phyloP scores from a whole-genome alignment of 352 stramenopile species.

The Lagenidium sp. region DNA sequence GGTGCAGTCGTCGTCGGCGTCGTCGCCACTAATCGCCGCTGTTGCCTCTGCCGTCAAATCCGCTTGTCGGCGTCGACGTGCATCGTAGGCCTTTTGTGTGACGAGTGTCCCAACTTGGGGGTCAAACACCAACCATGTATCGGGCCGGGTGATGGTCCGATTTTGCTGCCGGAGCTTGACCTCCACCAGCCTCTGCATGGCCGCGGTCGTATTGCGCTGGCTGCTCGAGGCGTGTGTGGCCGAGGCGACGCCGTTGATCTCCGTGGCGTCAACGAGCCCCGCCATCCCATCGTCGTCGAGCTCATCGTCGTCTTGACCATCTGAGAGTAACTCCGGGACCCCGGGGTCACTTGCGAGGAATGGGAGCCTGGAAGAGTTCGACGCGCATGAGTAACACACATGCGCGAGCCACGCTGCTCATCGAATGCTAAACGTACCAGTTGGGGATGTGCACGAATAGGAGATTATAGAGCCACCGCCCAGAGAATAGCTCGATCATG shows the following conservation, averaged over 20 bases:
- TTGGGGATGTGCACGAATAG: slow-evolving; percentile 34
- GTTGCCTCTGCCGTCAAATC: not conserved
- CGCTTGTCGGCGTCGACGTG: slow-evolving; percentile 4
- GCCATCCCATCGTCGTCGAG: slow-evolving; percentile 7
- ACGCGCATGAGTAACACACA: too few relatives aligned
- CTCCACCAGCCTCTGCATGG: slow-evolving; percentile 44
- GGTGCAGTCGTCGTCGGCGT: slow-evolving; percentile 1
- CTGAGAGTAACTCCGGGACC: slow-evolving; percentile 55
- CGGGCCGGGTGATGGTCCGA: slow-evolving; percentile 35
- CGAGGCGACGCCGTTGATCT: slow-evolving; percentile 5
- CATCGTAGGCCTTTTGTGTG: slow-evolving; percentile 28
- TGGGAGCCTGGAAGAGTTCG: slow-evolving; percentile 50
- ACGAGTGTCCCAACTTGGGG: slow-evolving; percentile 48
- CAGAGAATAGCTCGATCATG: slow-evolving; percentile 34
- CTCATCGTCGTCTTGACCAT: slow-evolving; percentile 19
- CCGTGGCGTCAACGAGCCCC: slow-evolving; percentile 11
- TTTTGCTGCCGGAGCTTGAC: slow-evolving; percentile 50
- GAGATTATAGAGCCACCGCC: slow-evolving; percentile 45
- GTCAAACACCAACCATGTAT: slow-evolving; percentile 74
- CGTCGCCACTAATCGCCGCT: slow-evolving; percentile 1
- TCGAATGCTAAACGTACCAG: slow-evolving; percentile 61
- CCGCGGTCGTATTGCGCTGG: not conserved
- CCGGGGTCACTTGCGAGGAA: slow-evolving; percentile 41
- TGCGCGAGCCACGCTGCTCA: too few relatives aligned
- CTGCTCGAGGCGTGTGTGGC: slow-evolving; percentile 4